Evolutionary conservation across 495 filamentous ascomycete genomes (phyloP).

Genomic region (Xylaria longipes): DNA sequence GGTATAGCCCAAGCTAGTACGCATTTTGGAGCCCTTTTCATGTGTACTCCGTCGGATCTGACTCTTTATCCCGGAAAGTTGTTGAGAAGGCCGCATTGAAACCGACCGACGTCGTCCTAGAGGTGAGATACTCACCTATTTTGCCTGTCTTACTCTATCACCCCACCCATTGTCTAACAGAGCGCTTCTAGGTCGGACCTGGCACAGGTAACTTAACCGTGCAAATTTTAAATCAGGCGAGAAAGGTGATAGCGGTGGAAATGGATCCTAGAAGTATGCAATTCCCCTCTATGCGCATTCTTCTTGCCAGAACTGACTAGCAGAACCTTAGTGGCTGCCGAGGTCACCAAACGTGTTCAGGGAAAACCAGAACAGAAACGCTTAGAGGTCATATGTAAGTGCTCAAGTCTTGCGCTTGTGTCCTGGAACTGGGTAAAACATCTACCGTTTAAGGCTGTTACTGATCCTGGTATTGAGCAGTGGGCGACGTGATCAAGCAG

Average conservation of each 20-base stretch:
- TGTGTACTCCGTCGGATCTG: background rate
- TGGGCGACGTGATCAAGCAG: constrained; percentile 91
- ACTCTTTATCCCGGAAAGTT: background rate
- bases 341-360: constrained; percentile 93
- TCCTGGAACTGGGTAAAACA: background rate
- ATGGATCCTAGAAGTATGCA: constrained; percentile 79
- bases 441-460: background rate
- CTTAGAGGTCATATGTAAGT: constrained; percentile 25
- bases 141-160: background rate
- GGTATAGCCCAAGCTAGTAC: constrained; percentile 82
- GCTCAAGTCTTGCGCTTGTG: background rate
- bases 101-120: constrained; percentile 75
- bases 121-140: constrained; percentile 32
- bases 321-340: constrained; percentile 72
- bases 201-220: constrained; percentile 90
- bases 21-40: background rate
- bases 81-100: constrained; percentile 74
- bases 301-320: background rate
- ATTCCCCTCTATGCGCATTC: background rate
- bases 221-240: constrained; percentile 84
- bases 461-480: constrained; percentile 6
- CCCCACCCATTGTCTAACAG: background rate
- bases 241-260: constrained; percentile 85
- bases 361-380: constrained; percentile 76
- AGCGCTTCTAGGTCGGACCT: constrained; percentile 43